A percentile compares a stretch with the other conserved stretches of the same genome.
These are phyloP conservation scores for Macroventuria anomochaeta DNA, from an alignment of 2,329 filamentous ascomycete species.

Conservation along the genomic window DNA sequence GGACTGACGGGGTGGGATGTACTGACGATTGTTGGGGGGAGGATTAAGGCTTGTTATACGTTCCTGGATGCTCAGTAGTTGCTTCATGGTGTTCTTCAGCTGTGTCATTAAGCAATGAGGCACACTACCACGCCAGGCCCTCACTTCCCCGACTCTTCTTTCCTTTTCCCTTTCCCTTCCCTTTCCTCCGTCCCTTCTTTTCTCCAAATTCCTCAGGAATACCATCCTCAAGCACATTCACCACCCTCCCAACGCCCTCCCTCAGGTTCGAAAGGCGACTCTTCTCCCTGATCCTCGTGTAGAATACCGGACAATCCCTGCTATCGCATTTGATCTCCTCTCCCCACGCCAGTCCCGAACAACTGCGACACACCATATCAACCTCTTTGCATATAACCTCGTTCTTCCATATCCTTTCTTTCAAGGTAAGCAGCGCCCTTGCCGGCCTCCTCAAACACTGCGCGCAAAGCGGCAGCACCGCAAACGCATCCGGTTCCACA, in stretches of 20 bases:
- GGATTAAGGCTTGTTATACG: not conserved
- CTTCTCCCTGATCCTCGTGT: constrained; percentile 71
- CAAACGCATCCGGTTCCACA: constrained; percentile 25
- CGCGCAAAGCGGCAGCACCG: constrained; percentile 61
- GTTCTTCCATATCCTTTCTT: constrained; percentile 65
- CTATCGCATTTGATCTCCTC: constrained; percentile 89
- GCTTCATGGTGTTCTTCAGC: too few species aligned
- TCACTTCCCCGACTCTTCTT: not conserved
- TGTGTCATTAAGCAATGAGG: too few species aligned
- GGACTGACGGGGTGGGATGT: not conserved
- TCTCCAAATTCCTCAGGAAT: constrained; percentile 2
- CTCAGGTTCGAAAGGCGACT: constrained; percentile 31
- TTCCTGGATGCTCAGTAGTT: not conserved
- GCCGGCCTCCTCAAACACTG: constrained; percentile 63
- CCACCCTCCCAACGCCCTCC: constrained; percentile 33
- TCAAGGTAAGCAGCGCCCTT: constrained; percentile 68
- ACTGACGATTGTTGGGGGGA: not conserved
- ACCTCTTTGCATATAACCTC: constrained; percentile 71
- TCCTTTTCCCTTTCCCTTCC: not conserved
- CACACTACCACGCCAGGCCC: not conserved
- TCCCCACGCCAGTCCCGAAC: constrained; percentile 72
- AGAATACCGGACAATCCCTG: constrained; percentile 92
- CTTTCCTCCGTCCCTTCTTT: not conserved
- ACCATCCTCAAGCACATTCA: constrained; percentile 36
- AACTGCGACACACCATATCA: constrained; percentile 77